Evolutionary conservation across 1,139 yeast genomes (phyloP), one percentile per base, ranked within the genome.

Genomic region (Eremothecium gossypii): DNA sequence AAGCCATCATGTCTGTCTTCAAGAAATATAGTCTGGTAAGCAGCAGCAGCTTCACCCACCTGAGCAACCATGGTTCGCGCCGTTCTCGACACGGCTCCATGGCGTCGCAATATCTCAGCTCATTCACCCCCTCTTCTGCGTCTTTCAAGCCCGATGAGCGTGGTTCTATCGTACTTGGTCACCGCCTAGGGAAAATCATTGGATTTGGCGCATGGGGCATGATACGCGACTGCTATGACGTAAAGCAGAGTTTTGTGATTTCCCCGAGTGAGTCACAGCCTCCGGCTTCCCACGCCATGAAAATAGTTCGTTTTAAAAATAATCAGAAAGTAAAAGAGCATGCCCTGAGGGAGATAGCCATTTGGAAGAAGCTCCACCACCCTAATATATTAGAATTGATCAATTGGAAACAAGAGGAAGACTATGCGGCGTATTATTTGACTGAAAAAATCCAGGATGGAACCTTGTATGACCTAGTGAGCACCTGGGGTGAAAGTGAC

Each of bases 181-280:
- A 79, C 63, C 73, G 67, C 33, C 57, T 83, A 33, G 95, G 95
- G 0, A 78, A 77, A 50, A 74, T 82, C n/a, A 79, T 87, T 49
- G 96, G 96, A 1, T 77, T 76, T 57, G 97, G 97, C 8, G 95
- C 96, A 0, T 87, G 93, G 83, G 94, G 95, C 3, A 75, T 83
- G 29, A 83, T 89, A n/a, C 68, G 95, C 46, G 93, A 83, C 58
- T 85, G 93, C 48, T 58, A 55, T 30, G 60, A 63, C 45, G 37
- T 34, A 4, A 34, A 34, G 29, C 29, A 23, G n/a, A 34, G 14
- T 34, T 9, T n/a, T 8, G 12, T 36, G 12, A n/a, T 28, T 28
- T 27, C 36, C 8, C 45, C 46, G 4, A 26, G 33, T 7, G 43
- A 43, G 7, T 36, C 36, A 6, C 17, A 14, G 33, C 34, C 32